Evolutionary conservation across 2,329 filamentous ascomycete genomes (phyloP), one percentile per base, ranked within the genome.

Genomic region (Aphanocladium album): DNA sequence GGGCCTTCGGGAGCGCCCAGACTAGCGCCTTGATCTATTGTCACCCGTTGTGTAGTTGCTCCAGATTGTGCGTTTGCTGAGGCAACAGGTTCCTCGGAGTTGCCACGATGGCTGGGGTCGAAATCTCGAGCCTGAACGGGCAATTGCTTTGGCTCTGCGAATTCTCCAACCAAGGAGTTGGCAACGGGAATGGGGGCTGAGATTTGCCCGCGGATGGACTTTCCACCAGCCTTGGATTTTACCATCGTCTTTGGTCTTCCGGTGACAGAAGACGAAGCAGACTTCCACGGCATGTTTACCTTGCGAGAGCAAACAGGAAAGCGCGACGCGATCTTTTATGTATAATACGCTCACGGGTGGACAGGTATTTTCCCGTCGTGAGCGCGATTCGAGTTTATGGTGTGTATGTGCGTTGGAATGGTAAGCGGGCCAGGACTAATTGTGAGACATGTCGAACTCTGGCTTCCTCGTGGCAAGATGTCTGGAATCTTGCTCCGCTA

Each of bases 121-220:
- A 25, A 16, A 14, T 14, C 51, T 21, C 23, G 55, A 7, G 33
- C 2, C 17, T 41, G 33, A 12, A 17, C 39, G 19, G 46, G 14
- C 7, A 12, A 17, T n/a, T 33, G 56, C 46, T 12, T 35, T 19
- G 56, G 35, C 37, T 82, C 80, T 12, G 81, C 78, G 65, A 84
- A 82, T 61, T 84, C 83, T 63, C 84, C 80, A 61, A 83, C 81
- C 45, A 76, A 64, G 8, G 74, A 68, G 60, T 71, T 74, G 19
- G 74, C 70, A 23, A 87, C 80, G 1, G 83, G 83, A 52, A 87
- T 87, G 16, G 85, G 85, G 7, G 77, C 79, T 33, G 84, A 87
- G 63, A 87, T 87, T 65, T 80, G 82, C 63, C 83, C 84, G 43
- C 84, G 80, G 63, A 87, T 81, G 37, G 80, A 79, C 65, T 77